Evolutionary conservation across 1,284 basidiomycete species (phyloP).

Genomic region (Apiotrichum mycotoxinovorans): DNA sequence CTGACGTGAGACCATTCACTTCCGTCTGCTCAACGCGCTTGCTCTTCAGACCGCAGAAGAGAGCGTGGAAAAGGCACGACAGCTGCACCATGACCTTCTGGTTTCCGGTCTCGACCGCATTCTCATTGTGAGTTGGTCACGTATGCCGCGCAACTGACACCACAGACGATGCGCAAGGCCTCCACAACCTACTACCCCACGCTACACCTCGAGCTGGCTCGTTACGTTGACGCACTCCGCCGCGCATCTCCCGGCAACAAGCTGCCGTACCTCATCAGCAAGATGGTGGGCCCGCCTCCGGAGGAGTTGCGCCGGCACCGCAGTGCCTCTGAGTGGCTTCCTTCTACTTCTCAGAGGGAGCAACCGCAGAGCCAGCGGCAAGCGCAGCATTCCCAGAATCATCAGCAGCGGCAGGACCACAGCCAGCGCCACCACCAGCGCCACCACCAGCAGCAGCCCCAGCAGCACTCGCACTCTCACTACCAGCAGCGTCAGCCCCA

Average conservation of each 20-base stretch:
- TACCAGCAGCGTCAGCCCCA: not conserved
- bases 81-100: constrained; percentile 79
- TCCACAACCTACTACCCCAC: constrained; percentile 88
- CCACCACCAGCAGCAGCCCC: not conserved
- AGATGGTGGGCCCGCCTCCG: constrained; percentile 44
- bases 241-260: constrained; percentile 29
- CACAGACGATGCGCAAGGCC: constrained; percentile 83
- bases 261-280: constrained; percentile 44
- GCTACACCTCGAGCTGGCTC: constrained; percentile 82
- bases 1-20: constrained; percentile 67
- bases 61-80: constrained; percentile 62
- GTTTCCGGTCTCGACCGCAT: constrained; percentile 73
- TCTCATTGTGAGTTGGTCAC: constrained; percentile 43
- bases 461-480: not conserved
- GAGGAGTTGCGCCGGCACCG: constrained; percentile 27
- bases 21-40: constrained; percentile 75
- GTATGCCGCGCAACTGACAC: not conserved
- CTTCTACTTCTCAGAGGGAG: not conserved
- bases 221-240: constrained; percentile 66
- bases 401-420: not conserved
- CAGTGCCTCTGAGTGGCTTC: constrained; percentile 17
- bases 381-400: not conserved
- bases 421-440: too few relatives aligned
- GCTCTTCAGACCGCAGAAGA: constrained; percentile 62
- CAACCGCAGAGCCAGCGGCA: not conserved